Evolutionary conservation across 768 basidiomycete genomes (phyloP), one percentile per base, ranked within the genome.

Genomic region (Hirschioporus abietinus): DNA sequence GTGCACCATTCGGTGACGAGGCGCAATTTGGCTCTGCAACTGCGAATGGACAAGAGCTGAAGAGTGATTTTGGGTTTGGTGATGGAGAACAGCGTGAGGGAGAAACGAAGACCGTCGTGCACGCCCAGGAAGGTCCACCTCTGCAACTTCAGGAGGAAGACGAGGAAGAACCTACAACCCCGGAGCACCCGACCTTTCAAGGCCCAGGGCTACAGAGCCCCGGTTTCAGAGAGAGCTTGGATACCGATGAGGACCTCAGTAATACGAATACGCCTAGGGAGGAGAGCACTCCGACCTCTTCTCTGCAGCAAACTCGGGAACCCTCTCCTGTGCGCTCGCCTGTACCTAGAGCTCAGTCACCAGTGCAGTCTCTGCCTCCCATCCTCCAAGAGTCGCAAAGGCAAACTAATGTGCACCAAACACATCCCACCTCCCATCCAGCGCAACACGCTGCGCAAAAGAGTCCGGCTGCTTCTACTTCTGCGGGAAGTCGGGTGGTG

Each of bases 201-300:
- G 58, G 27, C 35, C 25, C n/a, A 35, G 60, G 63, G 7, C 66
- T 70, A 15, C 71, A 65, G 25, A 76, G 79, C 10, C 83, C 84
- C n/a, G 86, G 86, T 6, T 86, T 87, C 75, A 82, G 80, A 70
- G 82, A 86, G 74, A 84, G 83, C 70, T 68, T 84, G 66, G 70
- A 34, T 58, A 20, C 65, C 24, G 76, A 71, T 63, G 70, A 67
- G 73, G 78, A 68, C 64, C 72, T 66, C 62, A 35, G 71, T 70
- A 57, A 69, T 27, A 27, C 66, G 34, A 66, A 58, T 63, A 35
- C 60, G 25, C 64, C 69, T 35, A 68, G 63, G 30, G 27, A 35
- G 60, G 60, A 34, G 58, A 63, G 61, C 64, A 64, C 59, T 26
- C 70, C 67, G 64, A 66, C 72, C 58, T 67, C 68, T 63, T 70